phyloP scores from a whole-genome alignment of 352 stramenopile species.

The Globisporangium heterothallicum region DNA sequence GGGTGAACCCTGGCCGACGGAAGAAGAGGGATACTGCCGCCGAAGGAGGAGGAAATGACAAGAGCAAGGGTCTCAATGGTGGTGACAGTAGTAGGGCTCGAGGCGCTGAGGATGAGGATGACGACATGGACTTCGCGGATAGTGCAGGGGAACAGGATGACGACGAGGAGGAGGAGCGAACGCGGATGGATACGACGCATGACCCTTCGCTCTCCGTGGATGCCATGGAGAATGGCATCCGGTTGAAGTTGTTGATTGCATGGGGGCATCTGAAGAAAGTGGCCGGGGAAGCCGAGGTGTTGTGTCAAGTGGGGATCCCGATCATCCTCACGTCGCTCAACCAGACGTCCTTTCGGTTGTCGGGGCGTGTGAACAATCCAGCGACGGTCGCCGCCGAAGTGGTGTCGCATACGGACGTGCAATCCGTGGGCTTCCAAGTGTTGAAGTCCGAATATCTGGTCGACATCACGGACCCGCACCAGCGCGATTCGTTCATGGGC shows the following conservation, averaged over 20 bases:
- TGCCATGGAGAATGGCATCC: conserved; percentile 83
- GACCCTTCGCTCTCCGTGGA: conserved; percentile 75
- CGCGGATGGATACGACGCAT: conserved; percentile 52
- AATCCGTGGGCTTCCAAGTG: conserved; percentile 71
- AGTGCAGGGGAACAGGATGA: conserved; percentile 49
- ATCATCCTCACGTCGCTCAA: conserved; percentile 81
- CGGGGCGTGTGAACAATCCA: conserved; percentile 55
- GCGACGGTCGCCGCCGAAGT: conserved; percentile 44
- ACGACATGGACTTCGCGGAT: conserved; percentile 13
- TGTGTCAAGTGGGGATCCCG: conserved; percentile 79
- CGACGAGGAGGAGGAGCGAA: conserved; percentile 45
- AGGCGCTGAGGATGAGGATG: conserved; percentile 25
- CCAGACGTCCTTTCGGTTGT: conserved; percentile 70
- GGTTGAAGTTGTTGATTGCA: conserved; percentile 72
- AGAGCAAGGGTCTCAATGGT: conserved; percentile 3
- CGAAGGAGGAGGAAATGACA: conserved; percentile 1
- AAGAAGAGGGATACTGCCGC: conserved; percentile 13
- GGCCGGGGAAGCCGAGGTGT: conserved; percentile 58
- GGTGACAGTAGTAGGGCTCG: too few relatives aligned
- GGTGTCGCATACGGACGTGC: conserved; percentile 48
- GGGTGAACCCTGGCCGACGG: conserved; percentile 47
- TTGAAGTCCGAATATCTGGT: conserved; percentile 82
- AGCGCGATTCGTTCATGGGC: conserved; percentile 79
- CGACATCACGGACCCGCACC: conserved; percentile 63
- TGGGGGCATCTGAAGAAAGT: conserved; percentile 74